phyloP scores from a whole-genome alignment of 352 stramenopile genomes.

The Pythium vanterpoolii region DNA sequence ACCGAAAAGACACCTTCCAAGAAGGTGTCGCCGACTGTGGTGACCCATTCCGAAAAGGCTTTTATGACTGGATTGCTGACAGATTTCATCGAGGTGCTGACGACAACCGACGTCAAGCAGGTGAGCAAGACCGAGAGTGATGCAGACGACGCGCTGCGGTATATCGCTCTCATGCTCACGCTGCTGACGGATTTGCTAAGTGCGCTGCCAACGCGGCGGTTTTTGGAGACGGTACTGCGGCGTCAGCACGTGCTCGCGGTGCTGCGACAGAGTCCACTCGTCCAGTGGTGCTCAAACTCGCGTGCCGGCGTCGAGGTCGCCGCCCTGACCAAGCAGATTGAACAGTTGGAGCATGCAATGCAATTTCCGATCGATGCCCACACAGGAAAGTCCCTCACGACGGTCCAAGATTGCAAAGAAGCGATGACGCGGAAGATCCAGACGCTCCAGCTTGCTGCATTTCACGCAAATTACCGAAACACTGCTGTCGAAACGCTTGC shows the following conservation, averaged over 20 bases:
- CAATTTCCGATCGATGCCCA: conserved; percentile 85
- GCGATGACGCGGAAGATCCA: conserved; percentile 50
- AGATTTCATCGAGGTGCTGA: conserved; percentile 38
- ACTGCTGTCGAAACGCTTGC: conserved; percentile 54
- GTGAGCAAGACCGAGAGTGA: conserved; percentile 2
- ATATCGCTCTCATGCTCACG: conserved; percentile 64
- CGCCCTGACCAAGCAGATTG: conserved; percentile 59
- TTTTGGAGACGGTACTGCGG: conserved; percentile 65
- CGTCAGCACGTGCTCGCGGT: conserved; percentile 51
- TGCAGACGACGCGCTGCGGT: conserved; percentile 25
- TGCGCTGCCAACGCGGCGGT: conserved; percentile 89
- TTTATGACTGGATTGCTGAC: conserved; percentile 38
- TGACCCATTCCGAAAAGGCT: neutral
- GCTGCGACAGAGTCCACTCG: conserved; percentile 36
- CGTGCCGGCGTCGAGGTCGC: conserved; percentile 26
- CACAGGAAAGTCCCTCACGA: conserved; percentile 56
- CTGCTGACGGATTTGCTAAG: conserved; percentile 84
- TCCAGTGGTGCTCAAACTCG: conserved; percentile 37
- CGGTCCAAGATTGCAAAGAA: conserved; percentile 43
- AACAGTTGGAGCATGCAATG: conserved; percentile 63
- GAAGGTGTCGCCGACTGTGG: neutral
- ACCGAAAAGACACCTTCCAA: conserved; percentile 25
- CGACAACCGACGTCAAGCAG: conserved; percentile 28
- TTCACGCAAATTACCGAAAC: conserved; percentile 36
- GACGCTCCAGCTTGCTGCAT: conserved; percentile 65